Conservation (phyloP, 1,139 yeast genomes). For the Tardiomyces depauwii region DNA sequence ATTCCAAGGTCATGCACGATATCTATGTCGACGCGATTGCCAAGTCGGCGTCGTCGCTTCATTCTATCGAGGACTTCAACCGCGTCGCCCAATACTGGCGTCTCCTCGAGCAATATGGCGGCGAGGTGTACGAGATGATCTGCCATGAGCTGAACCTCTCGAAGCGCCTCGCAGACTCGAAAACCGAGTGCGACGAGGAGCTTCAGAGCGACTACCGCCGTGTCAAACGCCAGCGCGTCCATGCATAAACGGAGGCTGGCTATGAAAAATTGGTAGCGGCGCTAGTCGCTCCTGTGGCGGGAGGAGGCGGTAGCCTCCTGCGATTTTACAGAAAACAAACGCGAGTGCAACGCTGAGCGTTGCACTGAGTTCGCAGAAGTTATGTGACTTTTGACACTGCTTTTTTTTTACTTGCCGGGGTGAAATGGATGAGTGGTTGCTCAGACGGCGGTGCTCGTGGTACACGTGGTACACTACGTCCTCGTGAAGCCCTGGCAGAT, state of each 20-base stretch:
- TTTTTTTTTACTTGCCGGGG: too few relatives aligned
- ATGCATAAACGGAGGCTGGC: background rate
- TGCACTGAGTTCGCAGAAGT: too few relatives aligned
- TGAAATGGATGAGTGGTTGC: too few relatives aligned
- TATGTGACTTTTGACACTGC: too few relatives aligned
- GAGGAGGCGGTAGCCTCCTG: too few relatives aligned
- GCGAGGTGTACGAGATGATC: constrained; percentile 15
- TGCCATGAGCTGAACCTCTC: constrained; percentile 12
- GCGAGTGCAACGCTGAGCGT: too few relatives aligned
- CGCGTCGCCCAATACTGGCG: constrained; percentile 19
- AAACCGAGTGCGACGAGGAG: background rate
- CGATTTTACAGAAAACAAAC: too few relatives aligned
- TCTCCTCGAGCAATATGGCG: constrained; percentile 18
- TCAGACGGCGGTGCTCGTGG: too few relatives aligned
- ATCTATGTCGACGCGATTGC: constrained; percentile 19
- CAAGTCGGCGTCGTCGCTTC: constrained; percentile 13
- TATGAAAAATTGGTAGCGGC: background rate
- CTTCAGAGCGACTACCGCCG: background rate
- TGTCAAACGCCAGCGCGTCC: background rate
- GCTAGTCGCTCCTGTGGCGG: too few relatives aligned
- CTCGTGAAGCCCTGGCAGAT: too few relatives aligned
- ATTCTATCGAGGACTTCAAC: constrained; percentile 14
- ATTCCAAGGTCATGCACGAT: constrained; percentile 19
- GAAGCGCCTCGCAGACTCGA: constrained; percentile 4
- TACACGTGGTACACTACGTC: too few relatives aligned